phyloP scores from a whole-genome alignment of 1,284 basidiomycete genomes.

The Cystobasidium pallidum region DNA sequence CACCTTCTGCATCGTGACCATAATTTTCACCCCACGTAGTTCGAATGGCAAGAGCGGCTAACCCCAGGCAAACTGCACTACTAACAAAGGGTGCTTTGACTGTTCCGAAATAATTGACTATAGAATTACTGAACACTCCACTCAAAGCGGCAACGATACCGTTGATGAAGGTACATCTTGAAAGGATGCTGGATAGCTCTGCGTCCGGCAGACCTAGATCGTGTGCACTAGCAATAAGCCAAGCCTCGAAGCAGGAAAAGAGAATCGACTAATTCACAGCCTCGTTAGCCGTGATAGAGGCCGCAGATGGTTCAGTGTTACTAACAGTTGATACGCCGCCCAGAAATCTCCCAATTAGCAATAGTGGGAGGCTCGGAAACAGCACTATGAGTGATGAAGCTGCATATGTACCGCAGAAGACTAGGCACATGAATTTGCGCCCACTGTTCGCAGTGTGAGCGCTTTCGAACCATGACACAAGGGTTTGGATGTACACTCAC shows the following conservation, averaged over 20 bases:
- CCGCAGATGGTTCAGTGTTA: neutral
- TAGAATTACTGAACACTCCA: constrained; percentile 67
- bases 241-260: constrained; percentile 73
- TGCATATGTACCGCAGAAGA: constrained; percentile 69
- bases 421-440: constrained; percentile 67
- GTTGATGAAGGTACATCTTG: constrained; percentile 70
- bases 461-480: too few species aligned
- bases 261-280: constrained; percentile 62
- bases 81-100: constrained; percentile 69
- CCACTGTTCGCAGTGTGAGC: constrained; percentile 59
- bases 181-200: constrained; percentile 70
- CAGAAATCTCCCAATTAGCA: constrained; percentile 66
- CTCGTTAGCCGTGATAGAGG: neutral
- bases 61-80: constrained; percentile 63
- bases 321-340: constrained; percentile 67
- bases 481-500: constrained; percentile 58
- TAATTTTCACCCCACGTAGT: constrained; percentile 70
- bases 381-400: constrained; percentile 65
- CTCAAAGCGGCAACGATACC: constrained; percentile 70
- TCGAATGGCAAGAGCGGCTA: constrained; percentile 65
- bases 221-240: constrained; percentile 68
- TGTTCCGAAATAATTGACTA: constrained; percentile 61
- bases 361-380: constrained; percentile 63
- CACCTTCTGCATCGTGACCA: constrained; percentile 55
- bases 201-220: constrained; percentile 62